Percentiles rank a stretch among this genome's conserved stretches.
phyloP scores from a whole-genome alignment of 1,284 basidiomycete genomes.

The Rhodotorula sp. region DNA sequence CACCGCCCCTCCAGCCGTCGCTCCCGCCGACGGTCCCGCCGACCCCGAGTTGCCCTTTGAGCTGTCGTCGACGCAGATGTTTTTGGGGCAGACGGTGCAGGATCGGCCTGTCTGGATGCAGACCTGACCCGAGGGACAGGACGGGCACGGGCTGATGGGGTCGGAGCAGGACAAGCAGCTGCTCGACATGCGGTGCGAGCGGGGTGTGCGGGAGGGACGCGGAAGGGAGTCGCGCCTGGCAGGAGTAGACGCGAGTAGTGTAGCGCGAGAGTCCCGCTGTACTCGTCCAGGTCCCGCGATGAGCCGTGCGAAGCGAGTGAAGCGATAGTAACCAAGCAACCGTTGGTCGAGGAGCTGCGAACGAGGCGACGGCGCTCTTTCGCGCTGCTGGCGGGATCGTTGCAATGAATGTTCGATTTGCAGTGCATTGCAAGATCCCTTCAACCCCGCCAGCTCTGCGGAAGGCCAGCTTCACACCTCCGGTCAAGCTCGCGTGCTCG shows the following conservation, averaged over 20 bases:
- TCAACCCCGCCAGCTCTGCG: too few species aligned
- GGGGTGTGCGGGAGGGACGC: too few species aligned
- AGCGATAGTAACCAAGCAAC: too few species aligned
- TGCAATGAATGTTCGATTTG: too few species aligned
- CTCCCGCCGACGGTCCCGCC: conserved; percentile 28
- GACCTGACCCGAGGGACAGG: conserved; percentile 28
- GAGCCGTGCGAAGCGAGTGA: too few species aligned
- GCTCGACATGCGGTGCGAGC: conserved; percentile 18
- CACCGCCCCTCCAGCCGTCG: conserved; percentile 41
- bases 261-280: conserved; percentile 5
- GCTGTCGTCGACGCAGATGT: conserved; percentile 34
- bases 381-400: too few species aligned
- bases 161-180: conserved; percentile 33
- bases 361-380: too few species aligned
- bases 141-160: conserved; percentile 29
- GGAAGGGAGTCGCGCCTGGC: background rate
- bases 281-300: too few species aligned
- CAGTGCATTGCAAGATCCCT: too few species aligned
- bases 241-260: background rate
- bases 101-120: conserved; percentile 32
- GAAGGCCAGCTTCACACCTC: too few species aligned
- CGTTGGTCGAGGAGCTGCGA: too few species aligned
- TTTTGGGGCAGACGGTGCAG: conserved; percentile 34
- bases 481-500: too few species aligned
- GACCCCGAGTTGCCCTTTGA: background rate